phyloP scores from a whole-genome alignment of 2,329 filamentous ascomycete genomes.

The Amylocarpus encephaloides region DNA sequence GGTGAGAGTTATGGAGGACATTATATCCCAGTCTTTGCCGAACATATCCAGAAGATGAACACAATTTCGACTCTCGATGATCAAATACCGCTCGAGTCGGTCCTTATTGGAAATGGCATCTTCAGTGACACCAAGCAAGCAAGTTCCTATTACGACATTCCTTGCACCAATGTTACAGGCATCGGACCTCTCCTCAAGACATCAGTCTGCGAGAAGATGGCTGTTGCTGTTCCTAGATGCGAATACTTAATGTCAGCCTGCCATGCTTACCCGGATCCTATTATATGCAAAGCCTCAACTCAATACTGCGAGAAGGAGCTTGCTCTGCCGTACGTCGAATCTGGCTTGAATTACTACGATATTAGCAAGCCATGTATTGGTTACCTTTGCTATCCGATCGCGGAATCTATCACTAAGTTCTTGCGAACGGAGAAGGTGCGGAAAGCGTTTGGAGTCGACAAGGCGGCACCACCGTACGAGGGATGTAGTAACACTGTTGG shows the following conservation, averaged over 20 bases:
- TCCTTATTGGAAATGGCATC: constrained; percentile 50
- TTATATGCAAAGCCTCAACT: constrained; percentile 11
- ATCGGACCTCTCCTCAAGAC: constrained; percentile 18
- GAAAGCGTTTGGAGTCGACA: constrained; percentile 14
- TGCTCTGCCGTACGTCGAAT: constrained; percentile 16
- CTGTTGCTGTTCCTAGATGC: constrained; percentile 14
- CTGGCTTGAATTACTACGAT: constrained; percentile 19
- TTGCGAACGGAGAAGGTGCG: constrained; percentile 16
- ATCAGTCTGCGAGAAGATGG: constrained; percentile 13
- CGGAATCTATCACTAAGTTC: constrained; percentile 20
- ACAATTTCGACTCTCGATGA: constrained; percentile 32
- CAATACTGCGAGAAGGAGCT: constrained; percentile 14
- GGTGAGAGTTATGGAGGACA: constrained; percentile 23
- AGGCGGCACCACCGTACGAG: constrained; percentile 13
- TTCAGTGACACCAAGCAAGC: constrained; percentile 48
- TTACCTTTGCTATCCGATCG: constrained; percentile 21
- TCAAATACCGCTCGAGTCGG: constrained; percentile 40
- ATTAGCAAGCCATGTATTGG: constrained; percentile 20
- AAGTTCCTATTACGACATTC: constrained; percentile 45
- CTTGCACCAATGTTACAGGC: constrained; percentile 20
- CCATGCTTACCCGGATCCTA: constrained; percentile 14
- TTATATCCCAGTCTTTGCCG: constrained; percentile 36
- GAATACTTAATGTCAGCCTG: constrained; percentile 16
- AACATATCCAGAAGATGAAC: constrained; percentile 19
- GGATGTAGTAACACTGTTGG: constrained; percentile 19